A percentile compares a stretch with the other conserved stretches of the same genome.
These are phyloP conservation scores for Corrigiola litoralis DNA, from an alignment of 179 eudicot genomes.

Conservation along the genomic window DNA sequence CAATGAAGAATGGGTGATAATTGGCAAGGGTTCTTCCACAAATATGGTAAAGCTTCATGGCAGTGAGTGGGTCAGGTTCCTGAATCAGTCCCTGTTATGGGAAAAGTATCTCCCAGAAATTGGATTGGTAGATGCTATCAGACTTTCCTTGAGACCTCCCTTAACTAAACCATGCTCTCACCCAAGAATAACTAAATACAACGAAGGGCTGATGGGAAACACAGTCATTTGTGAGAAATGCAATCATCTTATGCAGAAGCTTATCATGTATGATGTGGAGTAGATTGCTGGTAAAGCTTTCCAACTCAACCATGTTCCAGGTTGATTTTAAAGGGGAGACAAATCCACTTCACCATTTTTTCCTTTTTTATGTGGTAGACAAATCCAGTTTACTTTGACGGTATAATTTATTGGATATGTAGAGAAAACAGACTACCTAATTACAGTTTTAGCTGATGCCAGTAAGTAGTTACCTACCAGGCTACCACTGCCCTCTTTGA, in stretches of 20 bases:
- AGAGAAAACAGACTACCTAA: neutral
- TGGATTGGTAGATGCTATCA: conserved; percentile 49
- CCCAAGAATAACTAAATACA: conserved; percentile 25
- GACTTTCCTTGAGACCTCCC: conserved; percentile 30
- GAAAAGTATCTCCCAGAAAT: conserved; percentile 25
- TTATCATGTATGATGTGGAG: conserved; percentile 21
- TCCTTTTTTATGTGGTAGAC: neutral
- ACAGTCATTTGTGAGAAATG: conserved; percentile 39
- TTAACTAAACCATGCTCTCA: conserved; percentile 34
- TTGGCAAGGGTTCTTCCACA: conserved; percentile 39
- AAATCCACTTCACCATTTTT: neutral
- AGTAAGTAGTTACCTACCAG: neutral
- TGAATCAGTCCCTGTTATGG: conserved; percentile 28
- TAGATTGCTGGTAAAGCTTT: neutral
- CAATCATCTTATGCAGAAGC: conserved; percentile 38
- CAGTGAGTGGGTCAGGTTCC: conserved; percentile 22
- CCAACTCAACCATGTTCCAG: neutral
- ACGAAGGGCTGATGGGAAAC: conserved; percentile 29
- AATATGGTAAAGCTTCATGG: conserved; percentile 37
- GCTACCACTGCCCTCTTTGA: neutral
- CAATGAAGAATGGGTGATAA: conserved; percentile 44
- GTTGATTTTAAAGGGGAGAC: too few relatives aligned
- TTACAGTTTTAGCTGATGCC: neutral
- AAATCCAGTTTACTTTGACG: neutral
- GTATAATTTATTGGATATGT: neutral